phyloP scores from a whole-genome alignment of 495 filamentous ascomycete species.

The Penicillium bialowiezense region DNA sequence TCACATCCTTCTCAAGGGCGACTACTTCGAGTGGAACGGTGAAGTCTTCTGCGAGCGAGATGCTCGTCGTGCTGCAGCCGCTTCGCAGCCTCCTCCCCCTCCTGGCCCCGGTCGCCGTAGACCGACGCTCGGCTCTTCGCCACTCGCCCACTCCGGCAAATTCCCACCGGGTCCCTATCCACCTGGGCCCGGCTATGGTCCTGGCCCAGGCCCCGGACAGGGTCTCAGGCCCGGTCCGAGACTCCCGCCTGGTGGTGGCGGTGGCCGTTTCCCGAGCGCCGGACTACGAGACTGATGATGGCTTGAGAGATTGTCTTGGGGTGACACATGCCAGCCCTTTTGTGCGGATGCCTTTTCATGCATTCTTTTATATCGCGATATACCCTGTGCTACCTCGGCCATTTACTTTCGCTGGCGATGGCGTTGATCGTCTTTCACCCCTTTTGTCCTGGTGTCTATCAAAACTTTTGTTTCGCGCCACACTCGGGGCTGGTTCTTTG shows the following conservation, averaged over 20 bases:
- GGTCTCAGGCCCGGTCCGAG: constrained; percentile 29
- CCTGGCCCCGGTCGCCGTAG: constrained; percentile 27
- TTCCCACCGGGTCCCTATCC: constrained; percentile 15
- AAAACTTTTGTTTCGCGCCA: constrained; percentile 1
- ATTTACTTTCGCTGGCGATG: constrained; percentile 10
- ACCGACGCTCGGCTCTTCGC: constrained; percentile 18
- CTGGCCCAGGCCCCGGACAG: constrained; percentile 23
- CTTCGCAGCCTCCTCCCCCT: constrained; percentile 27
- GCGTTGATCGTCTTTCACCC: constrained; percentile 16
- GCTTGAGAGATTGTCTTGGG: constrained; percentile 48
- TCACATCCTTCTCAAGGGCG: constrained; percentile 54
- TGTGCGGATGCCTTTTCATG: background rate
- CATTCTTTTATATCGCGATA: constrained; percentile 24
- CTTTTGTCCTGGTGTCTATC: constrained; percentile 7
- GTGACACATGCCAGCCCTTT: background rate
- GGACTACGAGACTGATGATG: constrained; percentile 86
- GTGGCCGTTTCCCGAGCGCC: constrained; percentile 61
- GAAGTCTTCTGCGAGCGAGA: constrained; percentile 81
- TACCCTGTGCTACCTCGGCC: constrained; percentile 21
- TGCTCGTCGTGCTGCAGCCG: constrained; percentile 60
- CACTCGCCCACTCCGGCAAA: constrained; percentile 19
- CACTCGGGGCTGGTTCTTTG: constrained; percentile 14
- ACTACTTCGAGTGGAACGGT: constrained; percentile 69
- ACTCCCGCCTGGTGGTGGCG: constrained; percentile 25
- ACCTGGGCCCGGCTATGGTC: constrained; percentile 22